phyloP scores from a whole-genome alignment of 371 early-diverging fungal species.

The Dinochytrium kinnereticum region DNA sequence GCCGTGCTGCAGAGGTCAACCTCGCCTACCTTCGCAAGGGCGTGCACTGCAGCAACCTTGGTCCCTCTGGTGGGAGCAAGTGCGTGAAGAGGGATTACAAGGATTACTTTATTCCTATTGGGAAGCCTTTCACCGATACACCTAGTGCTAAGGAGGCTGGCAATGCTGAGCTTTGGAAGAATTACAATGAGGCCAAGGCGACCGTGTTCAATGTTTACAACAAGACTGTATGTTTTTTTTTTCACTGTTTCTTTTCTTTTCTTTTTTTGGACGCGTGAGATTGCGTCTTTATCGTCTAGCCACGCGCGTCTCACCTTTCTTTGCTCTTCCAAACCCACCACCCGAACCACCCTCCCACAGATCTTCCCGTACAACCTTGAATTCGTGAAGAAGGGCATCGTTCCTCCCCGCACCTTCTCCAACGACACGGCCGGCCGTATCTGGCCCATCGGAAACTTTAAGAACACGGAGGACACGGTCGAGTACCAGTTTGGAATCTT shows the following conservation, averaged over 20 bases:
- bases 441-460: constrained; percentile 27
- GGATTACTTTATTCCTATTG: constrained; percentile 13
- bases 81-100: constrained; percentile 9
- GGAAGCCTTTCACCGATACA: background rate
- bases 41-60: constrained; percentile 15
- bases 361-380: constrained; percentile 22
- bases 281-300: too few species aligned
- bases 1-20: constrained; percentile 25
- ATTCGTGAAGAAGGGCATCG: background rate
- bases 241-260: too few species aligned
- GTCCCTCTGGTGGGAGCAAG: background rate
- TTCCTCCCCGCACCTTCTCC: constrained; percentile 19
- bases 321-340: too few species aligned
- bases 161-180: background rate
- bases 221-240: constrained; percentile 15
- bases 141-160: background rate
- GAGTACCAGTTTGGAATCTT: constrained; percentile 31
- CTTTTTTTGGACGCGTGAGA: too few species aligned
- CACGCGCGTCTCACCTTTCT: too few species aligned
- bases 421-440: constrained; percentile 23
- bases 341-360: too few species aligned
- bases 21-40: constrained; percentile 22
- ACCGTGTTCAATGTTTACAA: constrained; percentile 28
- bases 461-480: constrained; percentile 25
- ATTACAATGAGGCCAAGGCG: constrained; percentile 1